Evolutionary conservation across 495 filamentous ascomycete species (phyloP), one percentile per base, ranked within the genome.

Genomic region (Podospora sp.): DNA sequence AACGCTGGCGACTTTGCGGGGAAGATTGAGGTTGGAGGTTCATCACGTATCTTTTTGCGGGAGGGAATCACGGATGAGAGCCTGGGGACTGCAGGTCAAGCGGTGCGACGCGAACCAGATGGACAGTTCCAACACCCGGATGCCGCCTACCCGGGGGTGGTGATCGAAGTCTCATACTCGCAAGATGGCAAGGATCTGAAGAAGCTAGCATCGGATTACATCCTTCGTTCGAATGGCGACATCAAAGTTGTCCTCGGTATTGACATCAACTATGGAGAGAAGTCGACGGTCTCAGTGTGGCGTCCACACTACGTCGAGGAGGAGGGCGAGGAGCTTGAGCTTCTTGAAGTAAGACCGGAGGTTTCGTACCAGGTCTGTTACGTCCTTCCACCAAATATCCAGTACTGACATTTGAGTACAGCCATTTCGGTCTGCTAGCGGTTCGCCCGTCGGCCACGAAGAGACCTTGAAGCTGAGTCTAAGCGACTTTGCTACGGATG

Each of bases 81-180:
- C 50, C 36, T 36, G 21, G 49, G 18, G 52, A 22, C 26, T 49
- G 7, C 50, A 50, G 60, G 50, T 33, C 50, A 64, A 12, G 50
- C 20, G 50, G 62, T 64, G 62, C 62, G 62, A 53, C 62, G 62
- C 50, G 62, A 64, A 64, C 62, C 49, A 8, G 62, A 64, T 64
- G 62, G 62, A 33, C 22, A 64, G 62, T 55, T 64, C 50, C 62
- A 64, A 22, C 62, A 64, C 50, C 50, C 12, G 22, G 22, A 56
- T 52, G 49, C 49, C 20, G 46, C 62, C 22, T 64, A 64, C 62
- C 62, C 49, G 36, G 62, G 62, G 24, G 62, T 64, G 12, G 62
- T 64, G 49, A 46, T 64, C 16, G 62, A 64, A 20, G 62, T 64
- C 26, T 64, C 62, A 33, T 64, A 64, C 22, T 55, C 62, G 46